Conservation (phyloP, 176 grass and related monocot species). For the Pontederia crassipes region DNA sequence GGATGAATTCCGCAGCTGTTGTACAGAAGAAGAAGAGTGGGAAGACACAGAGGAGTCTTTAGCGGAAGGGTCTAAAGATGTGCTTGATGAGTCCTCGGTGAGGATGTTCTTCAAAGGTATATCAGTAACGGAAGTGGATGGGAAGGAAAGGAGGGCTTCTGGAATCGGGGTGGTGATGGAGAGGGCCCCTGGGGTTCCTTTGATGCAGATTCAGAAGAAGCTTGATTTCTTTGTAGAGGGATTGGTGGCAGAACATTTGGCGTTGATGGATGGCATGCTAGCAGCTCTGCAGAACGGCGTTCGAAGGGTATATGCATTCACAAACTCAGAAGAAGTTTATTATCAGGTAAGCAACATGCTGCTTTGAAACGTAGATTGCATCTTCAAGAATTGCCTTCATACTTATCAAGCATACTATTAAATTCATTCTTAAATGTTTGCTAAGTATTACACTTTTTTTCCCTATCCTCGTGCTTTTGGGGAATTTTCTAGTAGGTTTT, state of each 20-base stretch:
- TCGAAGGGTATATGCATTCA: constrained; percentile 80
- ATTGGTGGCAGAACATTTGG: constrained; percentile 88
- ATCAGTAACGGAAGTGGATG: constrained; percentile 35
- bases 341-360: constrained; percentile 61
- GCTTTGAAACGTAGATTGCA: background rate
- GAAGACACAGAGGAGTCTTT: constrained; percentile 91
- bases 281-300: constrained; percentile 75
- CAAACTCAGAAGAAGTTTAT: constrained; percentile 84
- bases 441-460: no score
- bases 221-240: constrained; percentile 88
- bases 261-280: constrained; percentile 79
- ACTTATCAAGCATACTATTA: no score
- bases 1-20: constrained; percentile 85
- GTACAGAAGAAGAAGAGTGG: constrained; percentile 83
- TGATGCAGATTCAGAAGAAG: constrained; percentile 81
- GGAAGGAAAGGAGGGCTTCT: constrained; percentile 30
- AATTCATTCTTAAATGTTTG: no score
- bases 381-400: no score
- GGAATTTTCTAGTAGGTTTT: no score
- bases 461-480: no score
- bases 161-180: constrained; percentile 99
- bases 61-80: constrained; percentile 30
- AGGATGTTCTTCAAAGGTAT: constrained; percentile 94
- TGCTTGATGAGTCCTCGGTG: constrained; percentile 66
- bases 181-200: constrained; percentile 33